These are phyloP conservation scores for Dendryphion nanum DNA, from an alignment of 2,329 filamentous ascomycete genomes.

Conservation along the genomic window DNA sequence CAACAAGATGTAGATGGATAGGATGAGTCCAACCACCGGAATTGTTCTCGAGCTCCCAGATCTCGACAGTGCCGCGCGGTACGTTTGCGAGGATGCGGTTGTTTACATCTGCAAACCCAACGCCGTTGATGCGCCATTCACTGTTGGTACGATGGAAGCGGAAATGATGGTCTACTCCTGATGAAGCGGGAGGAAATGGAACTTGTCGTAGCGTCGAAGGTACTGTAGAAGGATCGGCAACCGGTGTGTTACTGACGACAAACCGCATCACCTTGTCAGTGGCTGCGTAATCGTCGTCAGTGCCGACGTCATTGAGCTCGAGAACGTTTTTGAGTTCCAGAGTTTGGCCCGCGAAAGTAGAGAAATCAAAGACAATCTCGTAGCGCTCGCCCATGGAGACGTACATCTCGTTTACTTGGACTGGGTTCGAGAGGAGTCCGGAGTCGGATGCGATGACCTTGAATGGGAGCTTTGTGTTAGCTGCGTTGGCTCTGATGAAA, in stretches of 20 bases:
- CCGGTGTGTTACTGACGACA: slow-evolving; percentile 41
- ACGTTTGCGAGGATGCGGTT: slow-evolving; percentile 35
- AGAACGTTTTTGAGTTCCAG: slow-evolving; percentile 44
- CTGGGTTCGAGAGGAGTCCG: slow-evolving; percentile 49
- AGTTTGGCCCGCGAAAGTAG: slow-evolving; percentile 48
- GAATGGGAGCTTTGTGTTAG: slow-evolving; percentile 41
- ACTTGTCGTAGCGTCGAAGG: slow-evolving; percentile 26
- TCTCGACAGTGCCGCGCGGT: slow-evolving; percentile 31
- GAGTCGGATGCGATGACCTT: slow-evolving; percentile 56
- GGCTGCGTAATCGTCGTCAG: slow-evolving; percentile 50
- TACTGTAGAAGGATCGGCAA: slow-evolving; percentile 22
- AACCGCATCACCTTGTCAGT: slow-evolving; percentile 43
- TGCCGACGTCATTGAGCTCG: slow-evolving; percentile 38
- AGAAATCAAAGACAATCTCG: slow-evolving; percentile 59
- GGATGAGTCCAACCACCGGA: slow-evolving; percentile 55
- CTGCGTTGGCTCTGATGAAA: neutral
- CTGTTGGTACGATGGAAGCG: slow-evolving; percentile 27
- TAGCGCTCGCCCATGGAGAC: slow-evolving; percentile 59
- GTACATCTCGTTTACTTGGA: slow-evolving; percentile 42
- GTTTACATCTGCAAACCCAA: slow-evolving; percentile 33
- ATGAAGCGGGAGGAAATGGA: slow-evolving; percentile 15
- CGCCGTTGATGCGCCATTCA: slow-evolving; percentile 35
- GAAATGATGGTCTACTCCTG: slow-evolving; percentile 20
- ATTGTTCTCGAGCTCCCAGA: slow-evolving; percentile 45
- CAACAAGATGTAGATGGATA: slow-evolving; percentile 58